Base-by-base conservation (phyloP, 2,329 filamentous ascomycete genomes). In the Ploettnerulaceae sp. region DNA sequence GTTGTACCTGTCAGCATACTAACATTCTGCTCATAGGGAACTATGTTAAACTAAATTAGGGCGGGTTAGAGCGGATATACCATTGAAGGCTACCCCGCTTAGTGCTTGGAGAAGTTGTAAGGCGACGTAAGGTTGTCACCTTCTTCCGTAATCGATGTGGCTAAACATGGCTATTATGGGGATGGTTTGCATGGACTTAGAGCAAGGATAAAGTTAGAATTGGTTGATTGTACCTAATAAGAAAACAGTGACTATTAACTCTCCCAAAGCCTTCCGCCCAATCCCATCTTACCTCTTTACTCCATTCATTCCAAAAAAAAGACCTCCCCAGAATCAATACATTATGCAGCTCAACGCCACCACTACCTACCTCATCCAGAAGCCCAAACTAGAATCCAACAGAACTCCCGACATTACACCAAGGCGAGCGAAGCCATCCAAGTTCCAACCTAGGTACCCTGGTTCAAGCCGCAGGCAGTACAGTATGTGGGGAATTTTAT, bases 41-140 rank as follows among this genome's bases (percentile, higher is more conserved):
- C 54, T 76, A 76, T 59, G 72, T 76, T 25, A 67, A 71, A 56
- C 39, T 73, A 28, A 66, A 65, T 36, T 62, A 45, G 53, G 22
- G n/a, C n/a, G 43, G 18, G 18, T 47, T 43, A 43, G 20, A 43
- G 40, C 40, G 31, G 31, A 35, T 32, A 24, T 34, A 43, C 15
- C 31, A 43, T 32, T n/a, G 12, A 26, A 4, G 21, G 35, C n/a
- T 14, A 11, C 38, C 11, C 18, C 20, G 28, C 11, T 26, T 26
- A 34, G 20, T 24, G 18, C 5, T 26, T 22, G 20, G 5, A 25
- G 40, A 26, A 9, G 7, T 9, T 28, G 36, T 7, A 35, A 25
- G 20, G 31, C 20, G n/a, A 11, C 21, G 9, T 18, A 24, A n/a
- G n/a, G 40, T 22, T 21, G 29, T 32, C 26, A 8, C 28, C 31